Base-by-base conservation (phyloP, 129 eudicot species). In the Erigeron canadensis region DNA sequence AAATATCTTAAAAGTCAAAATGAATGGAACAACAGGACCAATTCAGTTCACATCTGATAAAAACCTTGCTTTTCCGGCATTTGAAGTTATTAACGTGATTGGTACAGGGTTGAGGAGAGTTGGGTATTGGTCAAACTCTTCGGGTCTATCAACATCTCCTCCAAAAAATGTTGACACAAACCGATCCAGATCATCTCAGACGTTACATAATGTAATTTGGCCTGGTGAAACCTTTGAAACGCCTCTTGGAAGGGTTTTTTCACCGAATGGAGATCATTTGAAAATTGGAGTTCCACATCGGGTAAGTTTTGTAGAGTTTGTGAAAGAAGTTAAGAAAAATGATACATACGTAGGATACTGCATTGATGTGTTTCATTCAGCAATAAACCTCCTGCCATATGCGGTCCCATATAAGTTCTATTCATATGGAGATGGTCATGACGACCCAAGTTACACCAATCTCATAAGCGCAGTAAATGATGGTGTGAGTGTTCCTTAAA, bases 221-320 rank as follows among this genome's bases (percentile, higher is more conserved):
- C 96, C 96, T 1, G 92, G 96, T 7, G 72, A 84, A 72, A 80
- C 86, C 15, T 51, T 70, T 5, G 47, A 47, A 55, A 86, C 70
- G 19, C 96, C 93, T 50, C 90, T 86, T 6, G 96, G 96, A 11
- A 86, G 96, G 96, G 90, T 82, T 68, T 89, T 86, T 46, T 90
- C 93, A 5, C 80, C 84, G 50, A 86, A 83, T 47, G 90, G 86
- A 51, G 84, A 69, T 57, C 74, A 65, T 17, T 39, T 89, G 43
- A 81, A 71, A 57, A 89, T 89, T 16, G 96, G 84, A 18, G 85
- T 89, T 5, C 86, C 93, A 12, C 57, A 67, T n/a, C 74, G 86
- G 19, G 84, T 81, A 67, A 86, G 89, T 79, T 89, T 68, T 54
- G 78, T 42, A 45, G 96, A 84, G 11, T 84, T 86, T 66, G 84